Conservation (phyloP, 2,329 filamentous ascomycete species). For the Coniochaeta prunicola region DNA sequence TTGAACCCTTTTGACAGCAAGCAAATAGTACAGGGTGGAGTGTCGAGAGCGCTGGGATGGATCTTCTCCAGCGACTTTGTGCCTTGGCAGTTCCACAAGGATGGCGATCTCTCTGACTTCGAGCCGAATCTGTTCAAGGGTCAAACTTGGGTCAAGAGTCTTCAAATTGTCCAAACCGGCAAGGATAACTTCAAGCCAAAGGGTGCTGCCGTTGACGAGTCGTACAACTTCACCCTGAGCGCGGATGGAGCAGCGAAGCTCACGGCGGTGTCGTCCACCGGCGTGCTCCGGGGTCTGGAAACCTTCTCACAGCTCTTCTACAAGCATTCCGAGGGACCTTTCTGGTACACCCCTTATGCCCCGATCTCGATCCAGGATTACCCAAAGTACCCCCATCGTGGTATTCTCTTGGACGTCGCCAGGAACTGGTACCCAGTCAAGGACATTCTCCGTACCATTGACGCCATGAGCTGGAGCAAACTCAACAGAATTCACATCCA, state of each 20-base stretch:
- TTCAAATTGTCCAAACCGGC: slow-evolving; percentile 55
- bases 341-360: slow-evolving; percentile 61
- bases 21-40: slow-evolving; percentile 46
- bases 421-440: slow-evolving; percentile 62
- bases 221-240: slow-evolving; percentile 60
- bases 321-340: slow-evolving; percentile 50
- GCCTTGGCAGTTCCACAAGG: slow-evolving; percentile 70
- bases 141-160: slow-evolving; percentile 46
- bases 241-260: slow-evolving; percentile 54
- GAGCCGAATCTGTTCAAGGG: slow-evolving; percentile 47
- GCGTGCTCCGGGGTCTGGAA: slow-evolving; percentile 65
- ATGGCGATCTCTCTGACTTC: slow-evolving; percentile 47
- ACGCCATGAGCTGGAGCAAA: slow-evolving; percentile 72
- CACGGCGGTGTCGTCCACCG: slow-evolving; percentile 57
- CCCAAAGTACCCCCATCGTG: slow-evolving; percentile 70
- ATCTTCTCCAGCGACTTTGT: slow-evolving; percentile 65
- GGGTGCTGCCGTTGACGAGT: slow-evolving; percentile 63
- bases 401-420: slow-evolving; percentile 71
- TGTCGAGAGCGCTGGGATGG: slow-evolving; percentile 52
- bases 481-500: slow-evolving; percentile 78
- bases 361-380: slow-evolving; percentile 66
- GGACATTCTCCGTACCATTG: slow-evolving; percentile 68
- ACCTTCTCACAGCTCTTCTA: slow-evolving; percentile 78
- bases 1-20: slow-evolving; percentile 35
- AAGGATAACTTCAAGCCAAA: slow-evolving; percentile 55